Base-by-base conservation (phyloP, 768 basidiomycete species). In the Lactarius pseudohatsudake region DNA sequence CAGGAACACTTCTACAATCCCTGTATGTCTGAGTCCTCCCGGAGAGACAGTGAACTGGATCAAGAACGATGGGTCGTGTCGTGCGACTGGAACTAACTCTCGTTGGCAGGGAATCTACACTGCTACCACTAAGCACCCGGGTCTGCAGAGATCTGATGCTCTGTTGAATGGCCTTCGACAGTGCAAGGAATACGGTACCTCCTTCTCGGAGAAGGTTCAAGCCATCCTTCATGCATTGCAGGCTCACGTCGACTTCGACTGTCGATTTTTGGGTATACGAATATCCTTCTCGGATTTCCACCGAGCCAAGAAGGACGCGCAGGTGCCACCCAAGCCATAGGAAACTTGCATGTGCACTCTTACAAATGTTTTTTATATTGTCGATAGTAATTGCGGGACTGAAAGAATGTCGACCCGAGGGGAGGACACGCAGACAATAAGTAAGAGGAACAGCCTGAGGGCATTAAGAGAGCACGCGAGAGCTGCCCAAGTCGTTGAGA, bases 1-100 rank as follows among this genome's bases (percentile, higher is more conserved):
- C 72, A 98, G 96, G 94, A 96, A 72, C 89, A 88, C 67, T 88
- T 98, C 69, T 97, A 96, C 74, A 91, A 93, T 70, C 87, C 90
- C 73, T 94, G 92, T 53, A 76, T 97, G 62, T 86, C 90, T 0
- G 94, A 96, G 76, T 92, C 94, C 2, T 86, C 91, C 3, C 82
- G 90, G 36, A 79, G 88, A 67, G 96, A 97, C 71, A 84, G 87
- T 65, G 80, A 82, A 65, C 80, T 85, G 58, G 94, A 97, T 74
- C 73, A 73, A 18, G 80, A 81, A 62, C 82, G 92, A 32, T 32
- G 22, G 4, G 54, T 41, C 38, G n/a, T 38, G 15, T n/a, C 54
- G 55, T n/a, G 3, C 65, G 28, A 61, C 68, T 54, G 18, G 32
- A 58, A 61, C 67, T 43, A 34, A 54, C 47, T 8, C 66, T n/a